phyloP scores from a whole-genome alignment of 2,329 filamentous ascomycete species.

The Sporothrix luriei region DNA sequence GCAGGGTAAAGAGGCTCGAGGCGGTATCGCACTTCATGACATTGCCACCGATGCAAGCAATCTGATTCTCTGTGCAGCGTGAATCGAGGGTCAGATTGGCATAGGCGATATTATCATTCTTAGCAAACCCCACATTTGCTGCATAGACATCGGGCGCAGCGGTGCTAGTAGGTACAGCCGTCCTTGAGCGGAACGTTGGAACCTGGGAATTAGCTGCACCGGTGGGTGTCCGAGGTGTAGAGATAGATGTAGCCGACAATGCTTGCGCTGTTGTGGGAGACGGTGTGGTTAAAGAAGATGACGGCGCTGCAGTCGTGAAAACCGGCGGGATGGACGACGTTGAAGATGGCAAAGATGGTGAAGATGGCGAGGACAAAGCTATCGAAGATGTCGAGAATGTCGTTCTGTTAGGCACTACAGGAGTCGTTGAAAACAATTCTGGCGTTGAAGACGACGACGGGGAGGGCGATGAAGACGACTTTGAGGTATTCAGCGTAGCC shows the following conservation, averaged over 20 bases:
- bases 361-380: background rate
- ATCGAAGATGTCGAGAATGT: background rate
- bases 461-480: background rate
- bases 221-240: conserved; percentile 41
- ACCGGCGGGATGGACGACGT: background rate
- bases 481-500: background rate
- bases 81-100: conserved; percentile 49
- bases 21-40: conserved; percentile 50
- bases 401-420: background rate
- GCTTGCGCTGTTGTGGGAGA: background rate
- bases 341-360: background rate
- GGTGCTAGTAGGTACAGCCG: conserved; percentile 29
- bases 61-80: conserved; percentile 51
- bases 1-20: conserved; percentile 49
- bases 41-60: conserved; percentile 57
- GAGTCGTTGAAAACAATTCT: background rate
- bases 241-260: background rate
- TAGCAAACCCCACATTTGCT: conserved; percentile 51
- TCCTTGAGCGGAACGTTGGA: conserved; percentile 49
- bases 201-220: conserved; percentile 45
- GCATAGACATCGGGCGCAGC: conserved; percentile 47
- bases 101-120: conserved; percentile 53
- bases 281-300: background rate
- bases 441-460: background rate
- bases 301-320: background rate